These are phyloP conservation scores for Kodamaea jinghongensis DNA, from an alignment of 805 yeast species.

Conservation along the genomic window DNA sequence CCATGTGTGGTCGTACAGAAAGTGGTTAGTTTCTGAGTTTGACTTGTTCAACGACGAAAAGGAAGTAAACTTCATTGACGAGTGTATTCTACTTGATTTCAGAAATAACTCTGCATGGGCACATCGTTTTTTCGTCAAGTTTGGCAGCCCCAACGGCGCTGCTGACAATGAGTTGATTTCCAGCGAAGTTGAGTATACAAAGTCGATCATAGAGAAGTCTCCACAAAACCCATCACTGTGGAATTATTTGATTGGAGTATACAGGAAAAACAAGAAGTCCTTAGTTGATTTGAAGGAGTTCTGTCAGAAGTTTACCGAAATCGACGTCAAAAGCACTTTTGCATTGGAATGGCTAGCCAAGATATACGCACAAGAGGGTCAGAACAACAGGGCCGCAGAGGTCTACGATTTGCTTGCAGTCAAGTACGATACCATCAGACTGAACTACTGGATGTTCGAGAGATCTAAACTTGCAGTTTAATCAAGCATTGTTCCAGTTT, in stretches of 20 bases:
- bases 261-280: constrained; percentile 22
- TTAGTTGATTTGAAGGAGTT: constrained; percentile 44
- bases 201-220: constrained; percentile 48
- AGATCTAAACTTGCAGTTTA: constrained; percentile 12
- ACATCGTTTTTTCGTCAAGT: constrained; percentile 65
- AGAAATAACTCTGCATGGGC: constrained; percentile 94
- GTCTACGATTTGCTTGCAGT: constrained; percentile 52
- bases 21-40: constrained; percentile 72
- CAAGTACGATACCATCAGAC: constrained; percentile 61
- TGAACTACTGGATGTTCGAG: constrained; percentile 58
- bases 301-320: constrained; percentile 40
- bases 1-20: constrained; percentile 93
- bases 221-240: constrained; percentile 86
- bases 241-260: constrained; percentile 74
- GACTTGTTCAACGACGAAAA: constrained; percentile 38
- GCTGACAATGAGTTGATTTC: constrained; percentile 20
- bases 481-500: no score
- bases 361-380: constrained; percentile 34
- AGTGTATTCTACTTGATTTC: constrained; percentile 57
- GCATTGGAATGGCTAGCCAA: constrained; percentile 65
- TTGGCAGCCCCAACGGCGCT: constrained; percentile 19
- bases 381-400: constrained; percentile 33
- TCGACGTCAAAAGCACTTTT: constrained; percentile 44
- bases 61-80: constrained; percentile 53
- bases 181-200: constrained; percentile 54